Evolutionary conservation across 352 stramenopile genomes (phyloP).

Genomic region (Phytophthora capsici): DNA sequence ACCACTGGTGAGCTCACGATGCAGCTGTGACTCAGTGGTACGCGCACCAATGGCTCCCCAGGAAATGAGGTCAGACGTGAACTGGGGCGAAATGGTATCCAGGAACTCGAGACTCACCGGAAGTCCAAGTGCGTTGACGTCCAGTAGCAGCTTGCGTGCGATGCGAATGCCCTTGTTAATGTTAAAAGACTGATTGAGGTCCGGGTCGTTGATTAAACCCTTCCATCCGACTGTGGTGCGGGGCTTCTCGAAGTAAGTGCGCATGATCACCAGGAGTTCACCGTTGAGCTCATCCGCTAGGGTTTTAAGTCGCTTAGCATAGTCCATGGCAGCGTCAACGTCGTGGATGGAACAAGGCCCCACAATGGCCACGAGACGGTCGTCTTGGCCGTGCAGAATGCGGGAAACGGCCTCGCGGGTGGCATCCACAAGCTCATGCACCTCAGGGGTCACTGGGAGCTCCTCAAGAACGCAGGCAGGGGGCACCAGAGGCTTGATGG

Average conservation of each 20-base stretch:
- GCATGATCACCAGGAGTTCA: slow-evolving; percentile 86
- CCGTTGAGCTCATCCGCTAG: slow-evolving; percentile 61
- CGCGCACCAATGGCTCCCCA: slow-evolving; percentile 86
- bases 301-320: slow-evolving; percentile 64
- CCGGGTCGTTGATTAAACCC: slow-evolving; percentile 87
- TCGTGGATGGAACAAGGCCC: slow-evolving; percentile 88
- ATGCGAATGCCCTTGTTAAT: slow-evolving; percentile 91
- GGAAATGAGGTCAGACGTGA: slow-evolving; percentile 78
- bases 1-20: slow-evolving; percentile 81
- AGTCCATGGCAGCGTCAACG: slow-evolving; percentile 74
- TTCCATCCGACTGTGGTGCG: slow-evolving; percentile 88
- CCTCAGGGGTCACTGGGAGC: slow-evolving; percentile 68
- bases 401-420: slow-evolving; percentile 60
- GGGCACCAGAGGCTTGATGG: slow-evolving; percentile 73
- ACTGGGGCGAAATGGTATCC: slow-evolving; percentile 85
- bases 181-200: slow-evolving; percentile 85
- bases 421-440: slow-evolving; percentile 69
- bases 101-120: slow-evolving; percentile 83
- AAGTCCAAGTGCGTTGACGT: slow-evolving; percentile 82
- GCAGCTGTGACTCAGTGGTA: slow-evolving; percentile 85
- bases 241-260: slow-evolving; percentile 90
- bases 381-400: slow-evolving; percentile 70
- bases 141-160: slow-evolving; percentile 82
- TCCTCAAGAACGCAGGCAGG: slow-evolving; percentile 77
- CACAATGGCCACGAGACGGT: slow-evolving; percentile 78